Base-by-base conservation (phyloP, 352 stramenopile species). In the Phytophthora cajani region DNA sequence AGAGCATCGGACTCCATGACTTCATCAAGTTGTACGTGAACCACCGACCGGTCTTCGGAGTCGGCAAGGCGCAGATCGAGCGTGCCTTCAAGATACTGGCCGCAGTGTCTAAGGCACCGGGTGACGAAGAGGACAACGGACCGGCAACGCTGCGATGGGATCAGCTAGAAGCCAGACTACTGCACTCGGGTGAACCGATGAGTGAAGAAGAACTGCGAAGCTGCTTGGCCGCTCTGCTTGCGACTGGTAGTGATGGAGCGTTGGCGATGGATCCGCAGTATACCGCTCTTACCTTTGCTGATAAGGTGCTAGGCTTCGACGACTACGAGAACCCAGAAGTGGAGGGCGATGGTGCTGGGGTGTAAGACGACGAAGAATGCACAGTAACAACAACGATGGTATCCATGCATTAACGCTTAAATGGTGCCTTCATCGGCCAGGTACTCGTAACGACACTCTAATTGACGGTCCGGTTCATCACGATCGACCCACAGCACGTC, bases 11-110 rank as follows among this genome's bases (percentile, higher is more conserved):
- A 12, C 53, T 94, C 5, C 50, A 74, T 5, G 87, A 96, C n/a
- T 89, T 98, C 32, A 86, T 98, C 58, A 92, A 91, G 67, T 75
- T 98, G 23, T 98, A 98, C 73, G 82, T 98, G 50, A 98, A 98
- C 72, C 94, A 98, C 69, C 89, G 94, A 0, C 91, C 94, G 1
- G 93, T 98, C 14, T 91, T 95, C 52, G 88, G 87, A 12, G 87
- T 96, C 38, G 84, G 82, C 23, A 97, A 95, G 49, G 67, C 77
- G 10, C 76, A 94, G 42, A 97, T 98, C 58, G 78, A 88, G 52
- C 62, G 81, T 25, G 90, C 91, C 19, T 96, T 98, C 38, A 62
- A 80, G 11, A 64, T 85, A 8, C 74, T 97, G 1, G 78, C 62
- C 27, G 46, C 44, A 40, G 42, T 51, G 23, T 52, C 57, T 38